Evolutionary conservation across 2,329 filamentous ascomycete species (phyloP), one percentile per base, ranked within the genome.

Genomic region (Colletotrichum sp.): DNA sequence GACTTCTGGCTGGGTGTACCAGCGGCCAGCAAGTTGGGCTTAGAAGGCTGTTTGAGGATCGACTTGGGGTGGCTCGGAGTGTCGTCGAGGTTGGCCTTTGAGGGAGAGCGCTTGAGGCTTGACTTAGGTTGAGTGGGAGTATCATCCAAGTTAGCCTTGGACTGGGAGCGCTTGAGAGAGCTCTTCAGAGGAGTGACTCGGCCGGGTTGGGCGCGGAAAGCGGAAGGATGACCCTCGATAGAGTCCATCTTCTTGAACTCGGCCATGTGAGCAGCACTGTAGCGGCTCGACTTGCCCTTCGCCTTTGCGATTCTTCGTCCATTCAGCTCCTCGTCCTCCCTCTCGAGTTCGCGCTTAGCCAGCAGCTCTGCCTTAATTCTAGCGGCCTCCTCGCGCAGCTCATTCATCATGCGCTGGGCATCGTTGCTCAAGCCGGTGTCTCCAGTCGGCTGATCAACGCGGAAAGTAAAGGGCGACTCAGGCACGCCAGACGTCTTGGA

Each of bases 171-270:
- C 78, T 86, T 88, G 61, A 85, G 78, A 26, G 79, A 78, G 32
- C 84, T 80, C 71, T 80, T 81, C 68, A 86, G 82, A 12, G 91
- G 90, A n/a, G 90, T 89, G 78, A 87, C 84, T 10, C 89, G 88
- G 43, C 84, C 88, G 6, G 88, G 85, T 75, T 91, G 88, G 26
- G 90, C 90, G 77, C 95, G 90, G 86, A 93, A 97, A 18, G 93
- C 91, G 13, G 96, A 98, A 10, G 95, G 90, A 82, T 98, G 96
- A 77, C 93, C 93, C 58, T 92, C 95, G 81, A 99, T 98, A 3
- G 96, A 98, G 83, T 98, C 96, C 96, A 99, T 98, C 88, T 98
- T 99, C 86, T 95, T 95, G 87, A 99, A 98, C 81, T 96, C 92
- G 66, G 93, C 92, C 91, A 95, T 94, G 83, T 99, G 96, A 48